Base-by-base conservation (phyloP, 148 eudicot genomes). In the Heliamphora exappendiculata region DNA sequence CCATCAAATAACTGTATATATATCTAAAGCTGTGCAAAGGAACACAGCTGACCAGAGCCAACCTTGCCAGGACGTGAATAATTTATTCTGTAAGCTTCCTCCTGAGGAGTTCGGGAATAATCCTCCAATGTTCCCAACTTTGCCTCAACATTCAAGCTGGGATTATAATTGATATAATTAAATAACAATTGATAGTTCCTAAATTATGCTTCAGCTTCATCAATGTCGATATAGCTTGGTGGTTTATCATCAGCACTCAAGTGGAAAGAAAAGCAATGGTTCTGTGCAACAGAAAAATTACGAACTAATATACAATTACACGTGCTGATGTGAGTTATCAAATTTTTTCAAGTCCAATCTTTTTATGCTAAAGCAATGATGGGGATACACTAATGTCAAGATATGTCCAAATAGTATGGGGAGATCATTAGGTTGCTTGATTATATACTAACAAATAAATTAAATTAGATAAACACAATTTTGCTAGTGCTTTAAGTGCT, bases 181-280 rank as follows among this genome's bases (percentile, higher is more conserved):
- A 96, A 93, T 62, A 96, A 45, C 89, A 88, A 73, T 68, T 96
- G 98, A 62, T 96, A 96, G 75, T 96, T 96, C 74, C 98, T 86
- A 79, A 93, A 96, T 75, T 96, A 98, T 53, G 98, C 94, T 85
- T 96, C 99, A 22, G 99, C 98, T 89, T 96, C 99, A 82, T 96
- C 97, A 64, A 87, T 86, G 77, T 91, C 91, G 79, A 96, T 84
- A 82, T 96, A 96, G 58, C 73, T 45, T 67, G 24, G 28, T 68
- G 49, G 19, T 0, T 10, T 29, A 45, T 47, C 20, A 45, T 44
- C 72, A 45, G 31, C 53, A 22, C 53, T 24, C 4, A 19, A 7
- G 45, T 37, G 29, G n/a, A 39, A 36, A 66, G 16, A 67, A 17
- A 31, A 37, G 51, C 19, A 22, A 31, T 14, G 2, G 41, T n/a